These are phyloP conservation scores for Fusarium pininemorale DNA, from an alignment of 2,329 filamentous ascomycete species.

Conservation along the genomic window DNA sequence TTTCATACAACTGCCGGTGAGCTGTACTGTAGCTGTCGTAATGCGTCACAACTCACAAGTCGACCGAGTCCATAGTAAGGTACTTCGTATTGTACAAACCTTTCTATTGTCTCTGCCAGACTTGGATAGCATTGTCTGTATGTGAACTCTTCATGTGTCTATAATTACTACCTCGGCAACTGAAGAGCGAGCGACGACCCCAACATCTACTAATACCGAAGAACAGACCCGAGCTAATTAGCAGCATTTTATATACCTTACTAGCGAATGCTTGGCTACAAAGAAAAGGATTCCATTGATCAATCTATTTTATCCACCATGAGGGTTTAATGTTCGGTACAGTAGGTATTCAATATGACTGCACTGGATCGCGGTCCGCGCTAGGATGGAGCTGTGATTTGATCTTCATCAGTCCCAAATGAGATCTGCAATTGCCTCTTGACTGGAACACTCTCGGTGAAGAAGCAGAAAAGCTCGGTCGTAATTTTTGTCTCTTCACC, in stretches of 20 bases:
- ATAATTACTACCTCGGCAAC: conserved; percentile 26
- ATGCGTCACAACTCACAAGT: conserved; percentile 8
- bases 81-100: not conserved
- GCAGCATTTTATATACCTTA: not conserved
- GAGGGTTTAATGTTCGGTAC: conserved; percentile 7
- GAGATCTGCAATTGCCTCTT: conserved; percentile 18
- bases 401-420: conserved; percentile 25
- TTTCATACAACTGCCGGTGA: conserved; percentile 31
- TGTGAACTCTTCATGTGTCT: not conserved
- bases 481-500: not conserved
- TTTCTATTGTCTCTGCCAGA: not conserved
- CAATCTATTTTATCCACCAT: conserved; percentile 20
- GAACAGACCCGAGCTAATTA: not conserved
- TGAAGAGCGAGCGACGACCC: not conserved
- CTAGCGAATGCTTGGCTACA: conserved; percentile 7
- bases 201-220: not conserved
- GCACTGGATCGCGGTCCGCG: conserved; percentile 17
- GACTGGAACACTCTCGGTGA: conserved; percentile 8
- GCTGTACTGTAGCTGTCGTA: conserved; percentile 8
- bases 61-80: not conserved
- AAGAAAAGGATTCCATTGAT: conserved; percentile 11
- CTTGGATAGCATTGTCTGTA: not conserved
- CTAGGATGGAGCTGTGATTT: conserved; percentile 20
- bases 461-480: not conserved
- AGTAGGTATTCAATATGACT: conserved; percentile 8